Evolutionary conservation across 371 early-diverging fungal species (phyloP), one percentile per base, ranked within the genome.

Genomic region (Mucor irregularis): DNA sequence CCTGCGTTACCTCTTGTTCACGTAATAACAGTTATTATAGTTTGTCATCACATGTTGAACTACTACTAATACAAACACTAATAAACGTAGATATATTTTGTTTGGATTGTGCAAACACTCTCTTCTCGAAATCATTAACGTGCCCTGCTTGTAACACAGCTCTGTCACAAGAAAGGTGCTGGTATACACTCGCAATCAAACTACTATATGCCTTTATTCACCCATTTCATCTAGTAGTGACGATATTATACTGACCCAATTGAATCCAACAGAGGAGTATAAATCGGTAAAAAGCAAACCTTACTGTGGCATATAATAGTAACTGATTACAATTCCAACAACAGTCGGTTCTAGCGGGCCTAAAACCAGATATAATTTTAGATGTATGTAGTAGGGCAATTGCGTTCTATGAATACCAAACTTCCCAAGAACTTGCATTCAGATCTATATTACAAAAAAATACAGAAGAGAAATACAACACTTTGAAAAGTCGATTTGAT

Each of bases 111-210:
- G 86, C 91, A 19, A 80, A 76, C 24, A 66, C 51, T 8, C 55
- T 75, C 5, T 91, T 92, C 56, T 60, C 69, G 6, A 61, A 72
- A 24, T 80, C 84, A 11, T 60, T 87, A 19, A 70, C 82, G 10
- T 93, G 93, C 55, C 93, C 92, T 4, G 91, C 90, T 0, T 93
- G 93, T 61, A 80, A 85, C 34, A 82, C 88, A 7, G 68, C 64
- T 10, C 55, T 93, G 16, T 70, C 82, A 0, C 71, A 81, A 24
- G 42, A 21, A 42, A 42, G 17, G 42, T 40, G 24, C 49, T 73
- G 68, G 91, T 87, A 75, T 35, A 38, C 19, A n/a, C n/a, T n/a
- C n/a, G n/a, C n/a, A 60, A 66, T 19, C 11, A 35, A 3, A 11
- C 10, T 44, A 22, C 22, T 5, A n/a, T 13, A 35, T 28, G 31